Conservation (phyloP, 352 stramenopile species). For the Globisporangium ultimum region DNA sequence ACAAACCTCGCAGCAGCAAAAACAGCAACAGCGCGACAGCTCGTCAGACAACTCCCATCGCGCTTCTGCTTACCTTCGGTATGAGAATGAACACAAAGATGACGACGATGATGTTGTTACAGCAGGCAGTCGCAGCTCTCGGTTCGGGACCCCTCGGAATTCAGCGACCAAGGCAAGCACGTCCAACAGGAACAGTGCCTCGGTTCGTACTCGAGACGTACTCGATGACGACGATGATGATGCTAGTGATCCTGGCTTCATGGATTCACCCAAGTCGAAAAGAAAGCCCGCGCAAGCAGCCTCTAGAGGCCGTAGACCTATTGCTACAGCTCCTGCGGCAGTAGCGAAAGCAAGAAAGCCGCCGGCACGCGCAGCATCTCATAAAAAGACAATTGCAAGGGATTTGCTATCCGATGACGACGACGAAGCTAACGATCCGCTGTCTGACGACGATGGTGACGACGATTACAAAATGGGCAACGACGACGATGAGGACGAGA, state of each 20-base stretch:
- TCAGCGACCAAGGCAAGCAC: neutral
- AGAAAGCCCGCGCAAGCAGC: constrained; percentile 11
- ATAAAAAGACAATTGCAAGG: constrained; percentile 23
- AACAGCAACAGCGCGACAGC: neutral
- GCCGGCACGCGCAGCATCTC: constrained; percentile 8
- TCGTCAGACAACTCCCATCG: constrained; percentile 4
- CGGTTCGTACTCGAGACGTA: constrained; percentile 5
- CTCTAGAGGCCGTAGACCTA: constrained; percentile 21
- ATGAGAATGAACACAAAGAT: constrained; percentile 4
- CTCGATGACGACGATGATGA: constrained; percentile 17
- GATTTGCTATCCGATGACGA: constrained; percentile 46
- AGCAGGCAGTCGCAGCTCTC: constrained; percentile 22
- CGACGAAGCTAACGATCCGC: constrained; percentile 17
- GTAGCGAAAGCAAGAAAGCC: neutral
- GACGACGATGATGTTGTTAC: constrained; percentile 16
- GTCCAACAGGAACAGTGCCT: neutral
- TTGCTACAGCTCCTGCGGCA: neutral
- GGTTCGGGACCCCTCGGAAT: constrained; percentile 21
- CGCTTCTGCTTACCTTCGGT: neutral
- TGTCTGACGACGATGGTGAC: constrained; percentile 50
- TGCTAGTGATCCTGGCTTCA: constrained; percentile 8
- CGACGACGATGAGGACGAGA: constrained; percentile 32
- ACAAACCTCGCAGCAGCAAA: no score
- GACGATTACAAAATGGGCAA: constrained; percentile 58
- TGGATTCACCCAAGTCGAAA: neutral